Conservation (phyloP, 1,139 yeast genomes). For the Zygoascus hellenicus region DNA sequence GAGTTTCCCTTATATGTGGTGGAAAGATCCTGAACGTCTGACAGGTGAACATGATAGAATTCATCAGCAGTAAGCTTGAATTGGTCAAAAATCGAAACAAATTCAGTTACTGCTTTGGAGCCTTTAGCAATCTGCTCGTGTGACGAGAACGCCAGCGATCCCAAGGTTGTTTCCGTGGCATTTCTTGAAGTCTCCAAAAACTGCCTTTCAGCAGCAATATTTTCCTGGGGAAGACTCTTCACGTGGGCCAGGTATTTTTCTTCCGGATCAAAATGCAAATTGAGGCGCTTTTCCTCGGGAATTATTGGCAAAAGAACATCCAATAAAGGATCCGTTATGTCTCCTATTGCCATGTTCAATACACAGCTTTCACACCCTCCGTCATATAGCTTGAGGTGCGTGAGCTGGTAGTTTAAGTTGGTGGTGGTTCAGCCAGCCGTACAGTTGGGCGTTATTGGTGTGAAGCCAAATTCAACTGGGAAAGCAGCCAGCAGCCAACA, state of each 20-base stretch:
- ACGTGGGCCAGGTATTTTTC: constrained; percentile 21
- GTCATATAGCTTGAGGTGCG: not conserved
- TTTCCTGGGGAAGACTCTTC: constrained; percentile 19
- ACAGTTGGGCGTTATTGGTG: too few species aligned
- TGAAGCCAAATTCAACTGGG: too few species aligned
- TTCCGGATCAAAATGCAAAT: constrained; percentile 8
- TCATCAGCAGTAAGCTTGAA: constrained; percentile 17
- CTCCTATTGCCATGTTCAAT: not conserved
- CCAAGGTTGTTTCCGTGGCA: constrained; percentile 19
- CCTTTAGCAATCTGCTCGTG: constrained; percentile 24
- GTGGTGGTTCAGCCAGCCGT: too few species aligned
- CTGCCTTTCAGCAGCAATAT: constrained; percentile 20
- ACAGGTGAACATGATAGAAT: constrained; percentile 12
- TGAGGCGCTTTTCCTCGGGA: constrained; percentile 16
- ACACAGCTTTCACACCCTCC: not conserved
- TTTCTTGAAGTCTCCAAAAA: constrained; percentile 20
- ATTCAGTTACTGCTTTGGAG: constrained; percentile 16
- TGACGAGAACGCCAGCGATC: constrained; percentile 23
- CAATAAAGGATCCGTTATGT: constrained; percentile 24
- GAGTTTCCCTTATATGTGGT: constrained; percentile 20
- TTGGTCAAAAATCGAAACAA: constrained; percentile 16
- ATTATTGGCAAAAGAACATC: constrained; percentile 23
- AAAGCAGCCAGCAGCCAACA: not conserved
- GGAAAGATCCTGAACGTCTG: constrained; percentile 12
- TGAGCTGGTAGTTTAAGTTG: too few species aligned